Evolutionary conservation across 352 stramenopile genomes (phyloP).

Genomic region (Phytophthora brassicae): DNA sequence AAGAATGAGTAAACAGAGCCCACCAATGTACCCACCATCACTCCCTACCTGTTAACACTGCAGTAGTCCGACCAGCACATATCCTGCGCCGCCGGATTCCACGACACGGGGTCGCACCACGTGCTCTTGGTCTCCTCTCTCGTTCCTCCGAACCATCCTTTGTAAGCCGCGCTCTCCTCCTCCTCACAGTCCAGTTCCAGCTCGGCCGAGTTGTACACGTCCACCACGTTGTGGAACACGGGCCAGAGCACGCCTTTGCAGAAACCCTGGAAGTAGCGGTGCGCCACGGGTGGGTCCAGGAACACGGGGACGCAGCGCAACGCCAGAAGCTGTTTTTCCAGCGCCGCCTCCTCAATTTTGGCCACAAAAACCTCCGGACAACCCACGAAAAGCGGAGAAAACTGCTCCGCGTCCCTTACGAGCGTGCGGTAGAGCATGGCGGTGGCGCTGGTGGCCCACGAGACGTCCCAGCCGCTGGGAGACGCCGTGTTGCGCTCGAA

Average conservation of each 20-base stretch:
- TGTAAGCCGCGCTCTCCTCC: not conserved
- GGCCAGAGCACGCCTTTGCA: constrained; percentile 98
- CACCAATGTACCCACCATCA: not conserved
- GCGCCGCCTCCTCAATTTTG: constrained; percentile 51
- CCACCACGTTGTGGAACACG: constrained; percentile 96
- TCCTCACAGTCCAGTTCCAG: constrained; percentile 54
- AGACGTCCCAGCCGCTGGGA: constrained; percentile 53
- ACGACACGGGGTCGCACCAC: constrained; percentile 72
- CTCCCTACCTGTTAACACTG: constrained; percentile 56
- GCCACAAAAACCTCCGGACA: constrained; percentile 77
- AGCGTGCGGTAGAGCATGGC: constrained; percentile 80
- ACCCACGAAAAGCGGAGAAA: constrained; percentile 67
- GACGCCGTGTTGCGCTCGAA: constrained; percentile 54
- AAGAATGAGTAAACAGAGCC: not conserved
- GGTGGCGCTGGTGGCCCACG: constrained; percentile 73
- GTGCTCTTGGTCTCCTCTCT: constrained; percentile 27
- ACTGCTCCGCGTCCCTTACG: constrained; percentile 49
- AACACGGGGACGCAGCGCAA: constrained; percentile 97
- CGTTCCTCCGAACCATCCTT: constrained; percentile 18
- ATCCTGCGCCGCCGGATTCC: constrained; percentile 77
- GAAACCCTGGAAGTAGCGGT: constrained; percentile 91
- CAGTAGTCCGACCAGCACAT: constrained; percentile 81
- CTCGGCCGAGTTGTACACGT: constrained; percentile 92
- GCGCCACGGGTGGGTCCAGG: constrained; percentile 84
- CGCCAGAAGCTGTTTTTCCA: constrained; percentile 76